A percentile compares a stretch with the other conserved stretches of the same genome.
These are phyloP conservation scores for Eremomyces bilateralis DNA, from an alignment of 495 filamentous ascomycete genomes.

Conservation along the genomic window DNA sequence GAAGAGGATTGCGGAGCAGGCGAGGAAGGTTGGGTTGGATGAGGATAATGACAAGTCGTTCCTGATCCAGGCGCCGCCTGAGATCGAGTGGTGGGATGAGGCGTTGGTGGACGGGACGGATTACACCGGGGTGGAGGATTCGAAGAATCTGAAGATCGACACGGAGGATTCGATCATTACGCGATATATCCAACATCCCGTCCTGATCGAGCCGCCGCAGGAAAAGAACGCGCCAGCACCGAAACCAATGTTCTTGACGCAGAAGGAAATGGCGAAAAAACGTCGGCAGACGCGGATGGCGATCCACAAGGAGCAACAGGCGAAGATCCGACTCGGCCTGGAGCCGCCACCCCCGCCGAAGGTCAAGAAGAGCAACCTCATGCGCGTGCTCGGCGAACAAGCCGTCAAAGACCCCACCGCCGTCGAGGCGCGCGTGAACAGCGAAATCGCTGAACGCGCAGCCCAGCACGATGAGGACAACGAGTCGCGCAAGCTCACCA, in stretches of 20 bases:
- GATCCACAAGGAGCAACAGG: conserved; percentile 84
- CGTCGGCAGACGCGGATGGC: conserved; percentile 79
- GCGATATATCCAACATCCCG: conserved; percentile 75
- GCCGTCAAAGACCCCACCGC: conserved; percentile 96
- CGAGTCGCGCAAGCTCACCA: conserved; percentile 72
- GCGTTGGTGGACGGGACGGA: conserved; percentile 48
- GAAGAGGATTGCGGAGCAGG: conserved; percentile 65
- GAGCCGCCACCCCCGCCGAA: conserved; percentile 79
- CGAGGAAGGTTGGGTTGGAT: conserved; percentile 70
- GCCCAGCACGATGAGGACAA: conserved; percentile 57
- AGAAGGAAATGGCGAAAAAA: conserved; percentile 76
- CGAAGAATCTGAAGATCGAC: conserved; percentile 48
- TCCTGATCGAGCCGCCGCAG: conserved; percentile 76
- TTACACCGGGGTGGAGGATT: conserved; percentile 46
- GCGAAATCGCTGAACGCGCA: conserved; percentile 69
- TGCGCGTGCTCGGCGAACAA: conserved; percentile 93
- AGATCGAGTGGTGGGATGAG: conserved; percentile 98
- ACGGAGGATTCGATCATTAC: conserved; percentile 70
- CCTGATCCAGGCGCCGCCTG: conserved; percentile 58
- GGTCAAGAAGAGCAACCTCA: conserved; percentile 85
- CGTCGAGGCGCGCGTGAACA: conserved; percentile 81
- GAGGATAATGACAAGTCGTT: conserved; percentile 86
- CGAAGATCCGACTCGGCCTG: conserved; percentile 80
- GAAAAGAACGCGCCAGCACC: conserved; percentile 56
- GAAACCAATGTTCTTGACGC: conserved; percentile 84